Base-by-base conservation (phyloP, 2,329 filamentous ascomycete species). In the Diaporthe sp. region DNA sequence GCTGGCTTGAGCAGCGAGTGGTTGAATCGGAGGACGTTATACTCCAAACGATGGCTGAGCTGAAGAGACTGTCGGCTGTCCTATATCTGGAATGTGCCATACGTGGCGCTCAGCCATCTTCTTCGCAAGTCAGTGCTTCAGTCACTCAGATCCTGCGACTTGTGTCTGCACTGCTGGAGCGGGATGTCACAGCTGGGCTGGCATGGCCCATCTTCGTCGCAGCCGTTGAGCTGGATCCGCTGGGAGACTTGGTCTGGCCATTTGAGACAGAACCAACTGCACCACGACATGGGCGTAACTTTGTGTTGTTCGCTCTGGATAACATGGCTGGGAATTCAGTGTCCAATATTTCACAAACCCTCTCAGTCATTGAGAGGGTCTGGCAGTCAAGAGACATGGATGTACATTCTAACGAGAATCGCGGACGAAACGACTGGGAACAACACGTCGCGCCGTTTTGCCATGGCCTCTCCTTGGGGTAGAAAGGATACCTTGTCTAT, bases 41-140 rank as follows among this genome's bases (percentile, higher is more conserved):
- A 0, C 79, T 86, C 1, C 76, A 75, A 19, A 77, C 80, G 0
- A 81, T 81, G 2, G 85, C 85, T 0, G 85, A 86, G 73, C 75
- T 86, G 15, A 87, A 86, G 75, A 81, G 85, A 10, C 77, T 86
- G 3, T 84, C 86, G 0, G 85, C 85, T 0, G 78, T 84, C 7
- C 76, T 88, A 0, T 88, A 88, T 66, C 80, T 86, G 3, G 83
- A 87, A 65, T 87, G 86, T 71, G 82, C 85, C 1, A 77, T 88
- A 2, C 82, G 84, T 42, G 83, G 84, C 13, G 85, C 86, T 2
- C 80, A 80, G 0, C 86, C 86, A 0, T 79, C 82, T 0, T 86
- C 83, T 2, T 79, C 82, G 3, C n/a, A 72, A 10, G 78, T 79
- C 4, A 51, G 25, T 12, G 44, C 53, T 8, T 65, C 80, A 37